These are phyloP conservation scores for Aphanocladium album DNA, from an alignment of 2,329 filamentous ascomycete genomes.

Conservation along the genomic window DNA sequence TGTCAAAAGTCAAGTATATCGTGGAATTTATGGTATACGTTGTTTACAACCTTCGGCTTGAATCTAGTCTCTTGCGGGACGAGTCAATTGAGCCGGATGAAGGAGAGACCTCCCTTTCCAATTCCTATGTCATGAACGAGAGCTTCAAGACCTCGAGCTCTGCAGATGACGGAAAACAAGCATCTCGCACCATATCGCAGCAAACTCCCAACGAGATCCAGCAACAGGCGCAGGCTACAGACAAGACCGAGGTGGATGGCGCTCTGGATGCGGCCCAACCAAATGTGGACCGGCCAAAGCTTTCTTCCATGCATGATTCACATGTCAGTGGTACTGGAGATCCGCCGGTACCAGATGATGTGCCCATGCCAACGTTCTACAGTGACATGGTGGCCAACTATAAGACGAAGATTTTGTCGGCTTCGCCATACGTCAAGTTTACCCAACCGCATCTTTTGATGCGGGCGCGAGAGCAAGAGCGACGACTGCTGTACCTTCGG, in stretches of 20 bases:
- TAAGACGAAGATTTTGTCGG: constrained; percentile 86
- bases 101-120: constrained; percentile 39
- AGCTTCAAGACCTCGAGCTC: constrained; percentile 31
- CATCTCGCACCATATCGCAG: constrained; percentile 22
- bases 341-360: constrained; percentile 65
- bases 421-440: constrained; percentile 94
- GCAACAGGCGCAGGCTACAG: constrained; percentile 28
- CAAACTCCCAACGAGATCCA: constrained; percentile 35
- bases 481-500: constrained; percentile 75
- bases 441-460: constrained; percentile 89
- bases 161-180: constrained; percentile 24
- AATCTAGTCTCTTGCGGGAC: constrained; percentile 90
- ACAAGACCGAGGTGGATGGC: constrained; percentile 23
- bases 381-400: constrained; percentile 93
- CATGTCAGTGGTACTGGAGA: constrained; percentile 42
- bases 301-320: constrained; percentile 37
- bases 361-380: constrained; percentile 86
- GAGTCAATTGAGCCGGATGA: constrained; percentile 77
- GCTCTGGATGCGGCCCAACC: constrained; percentile 24
- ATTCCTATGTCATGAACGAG: constrained; percentile 37
- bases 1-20: constrained; percentile 82
- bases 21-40: constrained; percentile 99
- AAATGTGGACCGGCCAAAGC: constrained; percentile 23
- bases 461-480: constrained; percentile 85
- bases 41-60: constrained; percentile 93